phyloP scores from a whole-genome alignment of 1,284 basidiomycete genomes.

The Agroathelia rolfsii region DNA sequence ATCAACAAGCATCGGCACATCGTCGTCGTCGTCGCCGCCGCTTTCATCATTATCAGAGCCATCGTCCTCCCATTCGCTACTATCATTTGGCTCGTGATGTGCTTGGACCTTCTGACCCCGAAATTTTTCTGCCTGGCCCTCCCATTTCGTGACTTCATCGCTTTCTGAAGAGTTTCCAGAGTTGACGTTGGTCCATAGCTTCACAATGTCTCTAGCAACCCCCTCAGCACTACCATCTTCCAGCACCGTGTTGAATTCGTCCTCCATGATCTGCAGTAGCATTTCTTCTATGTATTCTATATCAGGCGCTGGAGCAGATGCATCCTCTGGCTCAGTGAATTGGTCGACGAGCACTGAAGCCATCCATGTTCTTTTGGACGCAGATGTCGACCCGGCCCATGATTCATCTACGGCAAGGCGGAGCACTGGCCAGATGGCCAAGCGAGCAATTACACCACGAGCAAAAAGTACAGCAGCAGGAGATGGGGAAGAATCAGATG shows the following conservation, averaged over 20 bases:
- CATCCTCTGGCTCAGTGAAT: conserved; percentile 45
- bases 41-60: conserved; percentile 32
- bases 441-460: conserved; percentile 69
- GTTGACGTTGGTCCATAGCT: conserved; percentile 48
- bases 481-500: too few relatives aligned
- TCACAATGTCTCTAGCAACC: conserved; percentile 63
- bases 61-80: conserved; percentile 31
- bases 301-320: conserved; percentile 42
- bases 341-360: conserved; percentile 76
- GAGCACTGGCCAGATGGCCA: conserved; percentile 75
- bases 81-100: conserved; percentile 32
- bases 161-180: conserved; percentile 28
- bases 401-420: conserved; percentile 72
- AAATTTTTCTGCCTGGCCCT: conserved; percentile 50
- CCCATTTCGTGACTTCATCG: conserved; percentile 43
- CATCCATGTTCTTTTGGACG: conserved; percentile 69
- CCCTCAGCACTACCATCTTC: conserved; percentile 73
- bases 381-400: conserved; percentile 73
- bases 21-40: conserved; percentile 42
- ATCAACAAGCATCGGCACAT: conserved; percentile 31
- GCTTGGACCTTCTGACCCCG: conserved; percentile 47
- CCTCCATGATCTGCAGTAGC: conserved; percentile 69
- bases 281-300: conserved; percentile 68
- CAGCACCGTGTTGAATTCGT: conserved; percentile 75
- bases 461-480: conserved; percentile 65